Conservation (phyloP, 768 basidiomycete species). For the Russula compacta region DNA sequence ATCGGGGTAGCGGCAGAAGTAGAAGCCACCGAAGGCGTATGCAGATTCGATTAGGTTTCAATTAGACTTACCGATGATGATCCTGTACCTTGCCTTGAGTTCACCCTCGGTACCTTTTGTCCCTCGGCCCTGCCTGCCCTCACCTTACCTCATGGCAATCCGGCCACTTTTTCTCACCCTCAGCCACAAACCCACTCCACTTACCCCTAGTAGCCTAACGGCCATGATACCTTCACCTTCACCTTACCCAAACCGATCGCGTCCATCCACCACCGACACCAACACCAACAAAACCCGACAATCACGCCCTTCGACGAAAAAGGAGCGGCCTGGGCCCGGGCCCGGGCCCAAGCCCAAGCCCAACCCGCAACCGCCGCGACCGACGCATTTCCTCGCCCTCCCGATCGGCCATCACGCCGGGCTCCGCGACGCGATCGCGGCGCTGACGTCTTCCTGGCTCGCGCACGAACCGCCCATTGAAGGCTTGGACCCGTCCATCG, state of each 20-base stretch:
- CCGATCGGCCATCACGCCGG: conserved; percentile 26
- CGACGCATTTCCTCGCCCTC: conserved; percentile 16
- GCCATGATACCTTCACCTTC: too few species aligned
- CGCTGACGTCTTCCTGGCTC: conserved; percentile 28
- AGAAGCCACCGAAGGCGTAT: background rate
- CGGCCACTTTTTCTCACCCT: background rate
- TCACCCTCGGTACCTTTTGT: too few species aligned
- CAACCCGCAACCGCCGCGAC: background rate
- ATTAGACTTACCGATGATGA: background rate
- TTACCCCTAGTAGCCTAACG: background rate
- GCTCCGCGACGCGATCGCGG: conserved; percentile 23
- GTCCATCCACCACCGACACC: background rate
- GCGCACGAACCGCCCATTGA: conserved; percentile 26
- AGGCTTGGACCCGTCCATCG: conserved; percentile 53
- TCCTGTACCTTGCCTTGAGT: background rate
- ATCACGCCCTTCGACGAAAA: background rate
- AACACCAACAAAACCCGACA: background rate
- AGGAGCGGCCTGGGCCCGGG: too few species aligned
- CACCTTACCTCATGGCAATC: background rate
- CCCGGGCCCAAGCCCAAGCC: too few species aligned
- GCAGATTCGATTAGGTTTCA: background rate
- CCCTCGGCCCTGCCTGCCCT: too few species aligned
- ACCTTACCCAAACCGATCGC: background rate
- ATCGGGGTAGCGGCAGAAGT: too few species aligned
- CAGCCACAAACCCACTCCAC: background rate